Base-by-base conservation (phyloP, 306 rosid species). In the Cyamopsis tetragonoloba region DNA sequence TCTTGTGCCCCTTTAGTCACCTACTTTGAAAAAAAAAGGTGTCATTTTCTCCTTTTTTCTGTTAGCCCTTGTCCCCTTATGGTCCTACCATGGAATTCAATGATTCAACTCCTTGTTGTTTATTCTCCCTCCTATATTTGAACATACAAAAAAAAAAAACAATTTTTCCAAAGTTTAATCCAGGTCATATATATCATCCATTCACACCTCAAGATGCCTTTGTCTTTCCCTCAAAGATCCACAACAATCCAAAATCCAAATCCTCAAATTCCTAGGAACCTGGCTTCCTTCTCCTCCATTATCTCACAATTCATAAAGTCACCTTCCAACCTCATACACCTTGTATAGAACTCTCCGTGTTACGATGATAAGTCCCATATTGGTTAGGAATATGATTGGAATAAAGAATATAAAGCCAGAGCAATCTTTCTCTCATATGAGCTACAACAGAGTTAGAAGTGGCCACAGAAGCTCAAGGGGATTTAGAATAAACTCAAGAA, bases 401-500 rank as follows among this genome's bases (percentile, higher is more conserved):
- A n/a, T n/a, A n/a, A n/a, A n/a, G n/a, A n/a, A n/a, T n/a, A n/a
- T n/a, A n/a, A n/a, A n/a, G n/a, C n/a, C n/a, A n/a, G n/a, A n/a
- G n/a, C n/a, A n/a, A n/a, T n/a, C n/a, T n/a, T n/a, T n/a, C n/a
- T n/a, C n/a, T 30, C 67, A 27, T 13, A 74, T 81, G 81, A 77
- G 57, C 75, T 81, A 83, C 82, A 75, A 58, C n/a, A 78, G 71
- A 48, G 81, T 82, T 17, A 61, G 81, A 37, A 72, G 73, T 62
- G 63, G 71, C 17, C 68, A 66, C 47, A 14, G 17, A 28, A 37
- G 70, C 42, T 42, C 51, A 47, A 78, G 80, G 72, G 89, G 91
- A 6, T 83, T 88, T 70, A 77, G 82, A 72, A 58, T 91, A 13
- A 78, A 72, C 82, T 73, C 80, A 2, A 83, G 71, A 75, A 81